Base-by-base conservation (phyloP, 2,329 filamentous ascomycete species). In the Juglanconis oblonga region DNA sequence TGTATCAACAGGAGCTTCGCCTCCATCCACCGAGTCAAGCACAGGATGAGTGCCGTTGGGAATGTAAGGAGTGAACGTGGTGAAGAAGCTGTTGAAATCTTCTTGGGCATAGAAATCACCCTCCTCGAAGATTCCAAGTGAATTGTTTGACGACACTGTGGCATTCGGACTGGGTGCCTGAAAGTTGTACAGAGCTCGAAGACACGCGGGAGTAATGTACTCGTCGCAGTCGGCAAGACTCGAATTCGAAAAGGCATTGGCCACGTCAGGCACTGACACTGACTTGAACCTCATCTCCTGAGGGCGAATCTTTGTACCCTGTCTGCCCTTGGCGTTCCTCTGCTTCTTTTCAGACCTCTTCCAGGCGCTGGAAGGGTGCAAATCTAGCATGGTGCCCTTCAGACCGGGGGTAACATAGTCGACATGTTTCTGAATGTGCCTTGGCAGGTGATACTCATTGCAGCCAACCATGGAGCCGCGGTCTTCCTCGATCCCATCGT, bases 161-260 rank as follows among this genome's bases (percentile, higher is more conserved):
- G 61, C 57, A 14, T 59, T 53, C 0, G 56, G 57, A 42, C 47
- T 57, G 8, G 55, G 59, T 2, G 62, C 54, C 3, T 53, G 32
- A 59, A 73, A 65, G 33, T 69, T 71, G 58, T 75, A 75, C 33
- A 75, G 63, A 36, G 62, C 64, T 35, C 68, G 57, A 2, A 75
- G 65, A 51, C 73, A 76, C 4, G 59, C 62, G 17, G 72, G 71
- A 4, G 72, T 74, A 31, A 74, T 70, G 10, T 66, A 66, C 14
- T 56, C 47, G 38, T 72, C 69, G 61, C 71, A 75, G 31, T 66
- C 62, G 10, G 65, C 61, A 36, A 66, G 58, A 40, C 52, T 55
- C 3, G 50, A 52, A 44, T 47, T 64, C 42, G 52, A 24, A 38
- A 45, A 38, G 13, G n/a, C 58, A 17, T 17, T 6, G 14, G 47